A percentile compares a stretch with the other conserved stretches of the same genome.
phyloP scores from a whole-genome alignment of 768 basidiomycete species.

The Lyophyllum decastes region DNA sequence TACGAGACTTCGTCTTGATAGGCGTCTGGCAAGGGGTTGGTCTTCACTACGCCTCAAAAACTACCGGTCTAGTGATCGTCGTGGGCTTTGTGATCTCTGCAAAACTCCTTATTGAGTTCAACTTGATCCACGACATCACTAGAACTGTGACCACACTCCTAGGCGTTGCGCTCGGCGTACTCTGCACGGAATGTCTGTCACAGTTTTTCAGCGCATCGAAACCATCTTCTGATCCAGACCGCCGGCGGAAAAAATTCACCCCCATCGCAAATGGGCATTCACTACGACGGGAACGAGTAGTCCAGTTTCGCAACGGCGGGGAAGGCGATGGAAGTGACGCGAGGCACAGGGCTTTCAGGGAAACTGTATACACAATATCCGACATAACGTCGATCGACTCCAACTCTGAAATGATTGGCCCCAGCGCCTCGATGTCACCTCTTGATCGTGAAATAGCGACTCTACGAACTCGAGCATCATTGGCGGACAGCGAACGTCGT shows the following conservation, averaged over 20 bases:
- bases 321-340: conserved; percentile 37
- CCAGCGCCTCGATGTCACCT: conserved; percentile 57
- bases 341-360: conserved; percentile 23
- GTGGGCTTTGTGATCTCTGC: conserved; percentile 58
- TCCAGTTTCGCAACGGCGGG: conserved; percentile 47
- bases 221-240: conserved; percentile 27
- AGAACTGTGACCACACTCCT: conserved; percentile 62
- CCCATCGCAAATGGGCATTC: conserved; percentile 16
- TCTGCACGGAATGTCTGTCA: conserved; percentile 71
- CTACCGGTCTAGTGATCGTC: conserved; percentile 52
- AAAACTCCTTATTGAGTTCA: conserved; percentile 68
- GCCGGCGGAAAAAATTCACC: conserved; percentile 32
- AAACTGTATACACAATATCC: conserved; percentile 36
- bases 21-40: conserved; percentile 79
- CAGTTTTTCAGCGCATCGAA: conserved; percentile 59
- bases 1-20: conserved; percentile 63
- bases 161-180: conserved; percentile 67
- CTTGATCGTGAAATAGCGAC: conserved; percentile 75
- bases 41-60: conserved; percentile 65
- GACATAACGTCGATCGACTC: conserved; percentile 73
- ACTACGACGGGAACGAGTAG: conserved; percentile 38
- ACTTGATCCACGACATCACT: conserved; percentile 50
- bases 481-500: conserved; percentile 82
- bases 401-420: conserved; percentile 63
- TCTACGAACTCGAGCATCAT: conserved; percentile 72